A percentile compares a stretch with the other conserved stretches of the same genome.
These are phyloP conservation scores for Rosa multiflora DNA, from an alignment of 306 rosid species.

Conservation along the genomic window DNA sequence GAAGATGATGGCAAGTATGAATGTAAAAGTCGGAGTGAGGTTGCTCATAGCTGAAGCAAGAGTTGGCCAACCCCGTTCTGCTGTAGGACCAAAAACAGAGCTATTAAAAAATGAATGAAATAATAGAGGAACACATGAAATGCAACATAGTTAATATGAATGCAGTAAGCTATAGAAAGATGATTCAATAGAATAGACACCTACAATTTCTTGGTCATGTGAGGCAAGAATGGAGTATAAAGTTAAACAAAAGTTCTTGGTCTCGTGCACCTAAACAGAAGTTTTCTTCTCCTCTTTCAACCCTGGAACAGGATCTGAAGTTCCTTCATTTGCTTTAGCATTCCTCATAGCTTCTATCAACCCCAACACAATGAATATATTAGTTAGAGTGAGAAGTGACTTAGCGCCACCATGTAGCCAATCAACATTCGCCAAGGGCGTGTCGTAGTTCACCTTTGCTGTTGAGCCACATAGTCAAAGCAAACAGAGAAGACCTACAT, in stretches of 20 bases:
- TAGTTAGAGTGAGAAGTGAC: conserved; percentile 83
- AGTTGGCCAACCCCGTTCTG: too few species aligned
- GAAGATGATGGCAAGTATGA: too few species aligned
- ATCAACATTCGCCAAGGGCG: conserved; percentile 90
- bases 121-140: too few species aligned
- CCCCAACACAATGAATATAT: conserved; percentile 82
- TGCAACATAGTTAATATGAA: too few species aligned
- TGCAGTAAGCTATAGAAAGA: too few species aligned
- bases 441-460: conserved; percentile 88
- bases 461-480: conserved; percentile 17
- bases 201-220: too few species aligned
- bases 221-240: too few species aligned
- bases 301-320: conserved; percentile 30
- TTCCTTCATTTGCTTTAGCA: conserved; percentile 26
- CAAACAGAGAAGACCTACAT: background rate
- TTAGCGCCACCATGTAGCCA: conserved; percentile 97
- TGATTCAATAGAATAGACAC: too few species aligned
- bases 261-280: conserved; percentile 18
- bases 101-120: too few species aligned
- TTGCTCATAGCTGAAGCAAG: too few species aligned
- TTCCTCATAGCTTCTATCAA: conserved; percentile 69
- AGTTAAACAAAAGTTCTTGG: background rate
- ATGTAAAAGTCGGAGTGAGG: too few species aligned
- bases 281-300: conserved; percentile 40
- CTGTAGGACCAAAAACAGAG: too few species aligned